These are phyloP conservation scores for Vachellia collinsii DNA, from an alignment of 306 rosid species.

Conservation along the genomic window DNA sequence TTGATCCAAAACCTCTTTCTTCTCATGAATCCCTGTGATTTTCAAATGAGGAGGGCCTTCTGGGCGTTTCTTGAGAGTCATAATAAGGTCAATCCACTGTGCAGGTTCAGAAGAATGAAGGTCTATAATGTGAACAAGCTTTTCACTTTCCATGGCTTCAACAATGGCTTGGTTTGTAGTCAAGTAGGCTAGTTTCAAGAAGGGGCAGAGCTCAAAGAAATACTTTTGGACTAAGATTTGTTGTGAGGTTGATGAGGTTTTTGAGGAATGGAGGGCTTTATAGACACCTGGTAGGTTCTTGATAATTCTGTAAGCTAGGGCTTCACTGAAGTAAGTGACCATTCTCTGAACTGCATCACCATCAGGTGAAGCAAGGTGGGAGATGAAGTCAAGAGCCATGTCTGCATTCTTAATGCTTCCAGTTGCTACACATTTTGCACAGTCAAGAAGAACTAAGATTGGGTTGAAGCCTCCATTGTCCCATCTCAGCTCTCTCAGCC, in stretches of 20 bases:
- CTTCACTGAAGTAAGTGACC: constrained; percentile 78
- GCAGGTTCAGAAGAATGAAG: constrained; percentile 76
- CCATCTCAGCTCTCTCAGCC: constrained; percentile 57
- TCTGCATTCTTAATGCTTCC: constrained; percentile 79
- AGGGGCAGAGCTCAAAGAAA: constrained; percentile 79
- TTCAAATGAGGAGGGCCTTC: constrained; percentile 84
- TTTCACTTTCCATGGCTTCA: constrained; percentile 81
- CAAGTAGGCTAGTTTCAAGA: constrained; percentile 72
- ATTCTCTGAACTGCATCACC: constrained; percentile 75
- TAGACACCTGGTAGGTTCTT: constrained; percentile 69
- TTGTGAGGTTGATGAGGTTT: constrained; percentile 51
- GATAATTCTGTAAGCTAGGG: constrained; percentile 70
- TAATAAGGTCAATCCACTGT: constrained; percentile 75
- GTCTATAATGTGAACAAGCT: constrained; percentile 78
- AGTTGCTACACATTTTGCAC: constrained; percentile 74
- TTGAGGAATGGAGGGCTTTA: constrained; percentile 68
- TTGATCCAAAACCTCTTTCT: constrained; percentile 70
- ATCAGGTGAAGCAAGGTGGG: constrained; percentile 70
- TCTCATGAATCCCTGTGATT: constrained; percentile 82
- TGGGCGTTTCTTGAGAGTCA: constrained; percentile 53
- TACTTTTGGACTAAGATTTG: constrained; percentile 57
- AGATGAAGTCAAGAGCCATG: constrained; percentile 63
- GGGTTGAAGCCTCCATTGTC: constrained; percentile 63
- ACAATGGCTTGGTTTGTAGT: constrained; percentile 80
- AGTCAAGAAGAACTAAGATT: constrained; percentile 58